Evolutionary conservation across 805 yeast genomes (phyloP).

Genomic region (Yarrowia deformans): DNA sequence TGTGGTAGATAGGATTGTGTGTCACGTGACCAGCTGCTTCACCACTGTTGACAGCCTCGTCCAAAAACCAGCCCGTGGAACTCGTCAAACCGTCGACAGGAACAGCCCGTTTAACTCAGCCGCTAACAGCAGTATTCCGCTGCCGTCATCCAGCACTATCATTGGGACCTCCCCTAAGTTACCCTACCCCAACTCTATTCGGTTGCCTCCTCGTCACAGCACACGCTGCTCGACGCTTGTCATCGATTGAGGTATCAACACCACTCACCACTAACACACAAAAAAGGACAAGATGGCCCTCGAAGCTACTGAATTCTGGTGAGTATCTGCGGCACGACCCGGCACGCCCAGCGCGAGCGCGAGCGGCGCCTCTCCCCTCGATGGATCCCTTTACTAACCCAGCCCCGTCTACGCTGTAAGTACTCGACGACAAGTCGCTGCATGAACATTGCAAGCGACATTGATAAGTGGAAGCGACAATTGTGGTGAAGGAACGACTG

Average conservation of each 20-base stretch:
- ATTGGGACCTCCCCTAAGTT: slow-evolving; percentile 29
- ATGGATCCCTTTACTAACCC: slow-evolving; percentile 34
- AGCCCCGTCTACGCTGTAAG: slow-evolving; percentile 77
- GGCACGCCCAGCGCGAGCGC: background rate
- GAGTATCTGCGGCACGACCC: slow-evolving; percentile 9
- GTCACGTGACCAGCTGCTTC: no score
- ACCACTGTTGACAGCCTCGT: no score
- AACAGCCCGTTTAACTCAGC: background rate
- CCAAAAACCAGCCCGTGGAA: no score
- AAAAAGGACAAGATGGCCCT: slow-evolving; percentile 39
- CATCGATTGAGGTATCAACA: slow-evolving; percentile 39
- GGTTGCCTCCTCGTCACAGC: slow-evolving; percentile 38
- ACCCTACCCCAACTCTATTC: slow-evolving; percentile 36
- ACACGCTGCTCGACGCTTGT: slow-evolving; percentile 35
- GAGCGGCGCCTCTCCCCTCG: background rate
- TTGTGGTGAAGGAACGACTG: background rate
- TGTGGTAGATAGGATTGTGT: no score
- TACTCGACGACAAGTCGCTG: slow-evolving; percentile 41
- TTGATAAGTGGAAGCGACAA: slow-evolving; percentile 12
- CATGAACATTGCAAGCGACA: slow-evolving; percentile 18
- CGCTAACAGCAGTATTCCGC: background rate
- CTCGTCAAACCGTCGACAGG: background rate
- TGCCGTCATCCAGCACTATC: slow-evolving; percentile 4
- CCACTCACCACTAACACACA: slow-evolving; percentile 37
- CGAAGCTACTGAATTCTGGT: slow-evolving; percentile 39